These are phyloP conservation scores for Lunasporangiospora selenospora DNA, from an alignment of 192 early-diverging fungal species.

Conservation along the genomic window DNA sequence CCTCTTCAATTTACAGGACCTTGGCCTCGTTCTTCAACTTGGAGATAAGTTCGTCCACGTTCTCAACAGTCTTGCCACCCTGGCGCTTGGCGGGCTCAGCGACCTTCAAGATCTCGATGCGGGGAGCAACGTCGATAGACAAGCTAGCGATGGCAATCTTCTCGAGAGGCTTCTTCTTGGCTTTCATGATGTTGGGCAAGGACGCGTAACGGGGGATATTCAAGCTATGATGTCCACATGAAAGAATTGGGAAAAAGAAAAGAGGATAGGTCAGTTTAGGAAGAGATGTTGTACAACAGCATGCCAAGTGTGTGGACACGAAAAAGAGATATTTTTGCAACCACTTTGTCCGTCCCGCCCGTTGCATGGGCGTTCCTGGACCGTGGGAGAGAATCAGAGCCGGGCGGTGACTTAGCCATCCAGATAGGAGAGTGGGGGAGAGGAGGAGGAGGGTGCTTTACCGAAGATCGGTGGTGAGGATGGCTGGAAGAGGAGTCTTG, in stretches of 20 bases:
- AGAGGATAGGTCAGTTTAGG: slow-evolving; percentile 2
- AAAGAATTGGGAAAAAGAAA: slow-evolving; percentile 8
- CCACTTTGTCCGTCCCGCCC: too few relatives aligned
- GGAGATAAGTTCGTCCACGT: slow-evolving; percentile 91
- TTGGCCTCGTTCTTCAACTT: slow-evolving; percentile 76
- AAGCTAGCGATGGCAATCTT: slow-evolving; percentile 81
- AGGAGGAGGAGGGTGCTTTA: slow-evolving; percentile 24
- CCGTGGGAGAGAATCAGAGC: too few relatives aligned
- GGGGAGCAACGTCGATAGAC: slow-evolving; percentile 83
- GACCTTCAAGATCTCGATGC: slow-evolving; percentile 89
- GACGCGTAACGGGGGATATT: slow-evolving; percentile 98
- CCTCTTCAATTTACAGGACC: slow-evolving; percentile 49
- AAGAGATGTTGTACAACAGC: too few relatives aligned
- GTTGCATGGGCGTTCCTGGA: too few relatives aligned
- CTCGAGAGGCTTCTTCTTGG: slow-evolving; percentile 96
- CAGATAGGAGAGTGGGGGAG: background rate
- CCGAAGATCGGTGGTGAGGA: slow-evolving; percentile 95
- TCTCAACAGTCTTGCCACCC: slow-evolving; percentile 90
- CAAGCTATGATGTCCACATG: slow-evolving; percentile 55
- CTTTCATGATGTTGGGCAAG: slow-evolving; percentile 98
- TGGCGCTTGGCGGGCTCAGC: slow-evolving; percentile 91
- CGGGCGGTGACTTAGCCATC: too few relatives aligned
- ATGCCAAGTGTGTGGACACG: too few relatives aligned
- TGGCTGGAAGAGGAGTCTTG: slow-evolving; percentile 81
- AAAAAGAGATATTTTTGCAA: too few relatives aligned